A percentile compares a stretch with the other conserved stretches of the same genome.
Conservation (phyloP, 2,329 filamentous ascomycete species). For the Aschersonia sp. region DNA sequence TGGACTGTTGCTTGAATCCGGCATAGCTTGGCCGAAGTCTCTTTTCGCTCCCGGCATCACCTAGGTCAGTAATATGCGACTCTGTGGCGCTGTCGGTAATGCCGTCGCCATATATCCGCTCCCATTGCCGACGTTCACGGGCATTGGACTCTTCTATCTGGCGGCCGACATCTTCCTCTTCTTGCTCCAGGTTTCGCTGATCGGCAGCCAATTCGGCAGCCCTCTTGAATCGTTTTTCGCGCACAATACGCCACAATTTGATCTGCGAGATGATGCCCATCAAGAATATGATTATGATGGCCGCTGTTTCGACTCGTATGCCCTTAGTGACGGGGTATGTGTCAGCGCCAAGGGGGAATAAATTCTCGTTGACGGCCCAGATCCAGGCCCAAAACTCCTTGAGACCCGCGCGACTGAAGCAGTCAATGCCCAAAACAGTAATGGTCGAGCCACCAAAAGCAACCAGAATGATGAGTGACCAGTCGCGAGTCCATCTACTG, state of each 20-base stretch:
- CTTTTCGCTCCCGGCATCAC: conserved; percentile 33
- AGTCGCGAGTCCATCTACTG: conserved; percentile 62
- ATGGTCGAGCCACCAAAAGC: conserved; percentile 73
- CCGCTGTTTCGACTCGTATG: conserved; percentile 73
- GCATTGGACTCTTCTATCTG: conserved; percentile 48
- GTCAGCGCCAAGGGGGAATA: conserved; percentile 63
- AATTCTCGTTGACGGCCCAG: conserved; percentile 65
- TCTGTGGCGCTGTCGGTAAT: conserved; percentile 17
- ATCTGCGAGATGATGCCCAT: conserved; percentile 73
- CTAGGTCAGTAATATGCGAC: conserved; percentile 36
- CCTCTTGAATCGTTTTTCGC: conserved; percentile 41
- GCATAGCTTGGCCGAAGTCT: conserved; percentile 18
- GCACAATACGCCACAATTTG: conserved; percentile 72
- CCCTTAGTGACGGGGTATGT: conserved; percentile 80
- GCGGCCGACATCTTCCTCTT: conserved; percentile 58
- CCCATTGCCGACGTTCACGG: conserved; percentile 57
- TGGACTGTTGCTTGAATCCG: conserved; percentile 20
- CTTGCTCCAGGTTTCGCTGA: conserved; percentile 38
- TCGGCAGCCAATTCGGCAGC: conserved; percentile 34
- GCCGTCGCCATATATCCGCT: conserved; percentile 58
- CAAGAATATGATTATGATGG: conserved; percentile 58
- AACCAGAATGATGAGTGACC: conserved; percentile 62
- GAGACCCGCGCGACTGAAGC: conserved; percentile 74
- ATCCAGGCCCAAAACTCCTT: conserved; percentile 96
- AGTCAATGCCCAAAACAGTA: conserved; percentile 74